Base-by-base conservation (phyloP, 1,284 basidiomycete species). In the Trichosporon sp. region DNA sequence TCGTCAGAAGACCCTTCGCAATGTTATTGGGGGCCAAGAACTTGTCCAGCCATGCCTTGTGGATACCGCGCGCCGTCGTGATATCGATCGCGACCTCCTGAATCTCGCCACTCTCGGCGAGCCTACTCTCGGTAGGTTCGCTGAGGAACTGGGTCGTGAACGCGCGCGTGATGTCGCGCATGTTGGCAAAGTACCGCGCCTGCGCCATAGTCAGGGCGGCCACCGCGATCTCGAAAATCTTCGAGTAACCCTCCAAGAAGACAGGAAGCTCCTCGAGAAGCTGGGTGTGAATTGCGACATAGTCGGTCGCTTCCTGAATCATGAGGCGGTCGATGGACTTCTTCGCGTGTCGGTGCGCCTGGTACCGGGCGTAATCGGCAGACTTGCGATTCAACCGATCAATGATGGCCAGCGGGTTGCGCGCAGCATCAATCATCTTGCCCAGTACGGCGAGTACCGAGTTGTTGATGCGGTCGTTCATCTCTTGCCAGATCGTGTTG, bases 241-340 rank as follows among this genome's bases (percentile, higher is more conserved):
- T 73, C 61, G 73, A 73, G 65, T 80, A 79, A 0, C 84, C 82
- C 63, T 83, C 80, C 31, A 85, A 63, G 70, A 84, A 83, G 0
- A 72, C 70, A 0, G 84, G 84, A 0, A 85, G 74, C 71, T 85
- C 84, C 63, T 83, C 83, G 11, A 84, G 74, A 14, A 85, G 76
- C 73, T 85, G 84, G 16, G 78, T 79, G 72, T 85, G 84, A 0
- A 85, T 75, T 16, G 84, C 81, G 67, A 81, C 78, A 65, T 82
- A 85, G 31, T 84, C 83, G 21, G 75, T 72, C 4, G 83, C 84
- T 61, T 79, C 79, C 64, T 78, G 76, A 12, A 80, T 65, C 8
- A 81, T 67, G 6, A 61, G 46, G 31, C 75, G 75, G 35, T 84
- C 83, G 38, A 80, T 66, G 0, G 73, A 68, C 69, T 77, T 78